Evolutionary conservation across 2,329 filamentous ascomycete genomes (phyloP).

Genomic region (Colletotrichum tanaceti): DNA sequence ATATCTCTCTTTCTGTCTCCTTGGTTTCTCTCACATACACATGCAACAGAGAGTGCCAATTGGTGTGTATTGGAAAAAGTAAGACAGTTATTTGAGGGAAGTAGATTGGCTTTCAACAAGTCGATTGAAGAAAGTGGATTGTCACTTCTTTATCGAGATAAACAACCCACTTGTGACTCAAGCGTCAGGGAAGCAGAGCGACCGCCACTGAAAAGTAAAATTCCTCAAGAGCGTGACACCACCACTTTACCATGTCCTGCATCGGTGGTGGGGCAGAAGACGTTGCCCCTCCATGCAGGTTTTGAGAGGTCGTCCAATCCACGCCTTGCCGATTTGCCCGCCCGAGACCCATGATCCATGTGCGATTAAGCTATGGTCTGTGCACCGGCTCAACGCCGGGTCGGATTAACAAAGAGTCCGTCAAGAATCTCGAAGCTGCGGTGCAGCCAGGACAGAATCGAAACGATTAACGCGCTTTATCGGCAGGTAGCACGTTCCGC

Average conservation of each 20-base stretch:
- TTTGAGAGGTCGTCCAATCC: slow-evolving; percentile 37
- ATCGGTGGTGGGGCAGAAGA: slow-evolving; percentile 46
- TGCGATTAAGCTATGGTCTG: slow-evolving; percentile 51
- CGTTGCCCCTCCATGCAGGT: slow-evolving; percentile 43
- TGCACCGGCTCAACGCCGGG: slow-evolving; percentile 40
- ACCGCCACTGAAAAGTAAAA: slow-evolving; percentile 38
- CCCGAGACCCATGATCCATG: slow-evolving; percentile 30
- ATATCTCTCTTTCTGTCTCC: slow-evolving; percentile 1
- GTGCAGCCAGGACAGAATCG: neutral
- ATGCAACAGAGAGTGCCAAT: neutral
- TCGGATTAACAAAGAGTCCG: slow-evolving; percentile 44
- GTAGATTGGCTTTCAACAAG: slow-evolving; percentile 4
- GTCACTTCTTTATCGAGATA: slow-evolving; percentile 37
- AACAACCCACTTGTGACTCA: slow-evolving; percentile 34
- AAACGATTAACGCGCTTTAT: slow-evolving; percentile 24
- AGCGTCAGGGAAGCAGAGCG: slow-evolving; percentile 24
- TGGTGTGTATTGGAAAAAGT: neutral
- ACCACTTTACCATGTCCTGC: slow-evolving; percentile 43
- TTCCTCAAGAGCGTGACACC: slow-evolving; percentile 37
- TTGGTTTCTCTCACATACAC: slow-evolving; percentile 9
- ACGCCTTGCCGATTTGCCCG: slow-evolving; percentile 37
- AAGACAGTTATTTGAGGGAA: slow-evolving; percentile 5
- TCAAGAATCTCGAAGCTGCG: neutral
- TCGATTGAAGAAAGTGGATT: slow-evolving; percentile 32
- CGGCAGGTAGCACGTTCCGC: slow-evolving; percentile 19